A percentile compares a stretch with the other conserved stretches of the same genome.
phyloP scores from a whole-genome alignment of 2,329 filamentous ascomycete species.

The Fusarium redolens region DNA sequence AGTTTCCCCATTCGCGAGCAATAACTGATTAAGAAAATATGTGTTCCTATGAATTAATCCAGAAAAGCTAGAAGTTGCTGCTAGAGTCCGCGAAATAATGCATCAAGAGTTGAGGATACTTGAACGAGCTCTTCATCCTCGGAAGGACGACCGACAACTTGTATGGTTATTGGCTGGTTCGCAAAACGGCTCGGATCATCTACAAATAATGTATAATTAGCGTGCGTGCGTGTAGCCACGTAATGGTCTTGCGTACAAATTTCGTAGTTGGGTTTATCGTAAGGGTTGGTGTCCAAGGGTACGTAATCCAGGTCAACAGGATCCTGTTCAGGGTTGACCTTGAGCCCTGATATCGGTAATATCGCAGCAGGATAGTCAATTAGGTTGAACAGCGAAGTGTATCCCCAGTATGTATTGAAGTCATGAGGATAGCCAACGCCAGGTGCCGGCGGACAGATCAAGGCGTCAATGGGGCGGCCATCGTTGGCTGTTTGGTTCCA shows the following conservation, averaged over 20 bases:
- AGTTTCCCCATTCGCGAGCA: not conserved
- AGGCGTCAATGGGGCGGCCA: not conserved
- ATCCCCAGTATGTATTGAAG: slow-evolving; percentile 27
- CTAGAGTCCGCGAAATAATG: not conserved
- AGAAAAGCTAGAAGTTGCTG: not conserved
- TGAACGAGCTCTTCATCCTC: slow-evolving; percentile 25
- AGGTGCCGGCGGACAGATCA: slow-evolving; percentile 15
- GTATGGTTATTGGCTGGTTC: slow-evolving; percentile 2
- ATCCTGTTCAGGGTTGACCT: not conserved
- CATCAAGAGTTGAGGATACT: not conserved
- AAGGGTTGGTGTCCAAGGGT: not conserved
- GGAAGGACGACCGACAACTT: slow-evolving; percentile 13
- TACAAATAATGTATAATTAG: not conserved
- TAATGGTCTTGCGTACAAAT: not conserved
- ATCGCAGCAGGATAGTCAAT: slow-evolving; percentile 19
- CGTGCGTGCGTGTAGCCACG: fast-evolving
- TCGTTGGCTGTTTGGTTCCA: not conserved
- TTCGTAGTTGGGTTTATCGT: slow-evolving; percentile 10
- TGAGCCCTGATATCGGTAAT: not conserved
- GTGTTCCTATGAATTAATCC: too few relatives aligned
- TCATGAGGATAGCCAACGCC: slow-evolving; percentile 8
- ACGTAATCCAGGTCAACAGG: not conserved
- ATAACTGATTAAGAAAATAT: too few relatives aligned
- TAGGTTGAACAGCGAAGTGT: slow-evolving; percentile 12
- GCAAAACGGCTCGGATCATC: not conserved